Conservation (phyloP, 2,329 filamentous ascomycete species). For the Cephalotrichum gorgonifer region DNA sequence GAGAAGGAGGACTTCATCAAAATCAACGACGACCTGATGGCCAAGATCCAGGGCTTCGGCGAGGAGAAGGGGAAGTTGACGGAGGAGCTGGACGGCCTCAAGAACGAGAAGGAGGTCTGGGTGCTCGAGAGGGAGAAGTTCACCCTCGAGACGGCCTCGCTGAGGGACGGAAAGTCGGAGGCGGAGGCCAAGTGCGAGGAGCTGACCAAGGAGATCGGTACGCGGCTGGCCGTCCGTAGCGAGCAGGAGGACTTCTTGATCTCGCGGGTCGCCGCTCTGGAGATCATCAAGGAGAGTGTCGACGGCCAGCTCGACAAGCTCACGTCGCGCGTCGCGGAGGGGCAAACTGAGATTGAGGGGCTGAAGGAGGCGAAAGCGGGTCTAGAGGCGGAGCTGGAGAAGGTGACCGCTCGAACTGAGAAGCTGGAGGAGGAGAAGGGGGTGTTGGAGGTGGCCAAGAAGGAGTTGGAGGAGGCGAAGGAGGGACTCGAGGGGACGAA, state of each 20-base stretch:
- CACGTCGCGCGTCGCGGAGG: not conserved
- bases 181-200: not conserved
- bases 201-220: not conserved
- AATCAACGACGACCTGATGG: not conserved
- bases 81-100: not conserved
- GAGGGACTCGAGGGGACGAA: not conserved
- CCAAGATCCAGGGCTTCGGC: not conserved
- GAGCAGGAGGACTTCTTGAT: constrained; percentile 5
- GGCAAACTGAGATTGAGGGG: not conserved
- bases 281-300: constrained; percentile 2
- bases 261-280: constrained; percentile 3
- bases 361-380: not conserved
- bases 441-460: not conserved
- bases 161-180: not conserved
- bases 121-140: not conserved
- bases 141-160: not conserved
- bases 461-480: not conserved
- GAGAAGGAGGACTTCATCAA: not conserved
- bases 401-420: not conserved
- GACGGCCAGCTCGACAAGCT: constrained; percentile 1
- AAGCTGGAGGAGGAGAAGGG: constrained; percentile 2
- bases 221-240: not conserved
- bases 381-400: not conserved
- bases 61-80: not conserved
- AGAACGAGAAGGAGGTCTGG: not conserved